Evolutionary conservation across 176 grass and related monocot species (phyloP).

Genomic region (Carex myosuroides): DNA sequence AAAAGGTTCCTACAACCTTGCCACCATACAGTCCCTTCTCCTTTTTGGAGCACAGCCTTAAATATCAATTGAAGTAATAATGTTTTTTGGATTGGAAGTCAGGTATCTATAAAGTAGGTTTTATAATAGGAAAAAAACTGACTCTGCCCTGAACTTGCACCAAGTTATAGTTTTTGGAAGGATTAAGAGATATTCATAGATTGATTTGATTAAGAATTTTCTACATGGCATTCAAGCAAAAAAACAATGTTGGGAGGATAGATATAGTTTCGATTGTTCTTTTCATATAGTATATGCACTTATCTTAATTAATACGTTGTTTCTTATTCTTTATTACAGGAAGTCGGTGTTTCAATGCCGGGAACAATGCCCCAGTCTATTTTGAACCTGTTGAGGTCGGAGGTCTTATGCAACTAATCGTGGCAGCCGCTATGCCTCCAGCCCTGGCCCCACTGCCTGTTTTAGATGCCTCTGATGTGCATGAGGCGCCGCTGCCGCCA

Average conservation of each 20-base stretch:
- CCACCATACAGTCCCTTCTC: not conserved
- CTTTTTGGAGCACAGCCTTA: not conserved
- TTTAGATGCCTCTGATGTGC: conserved; percentile 25
- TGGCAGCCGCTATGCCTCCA: conserved; percentile 9
- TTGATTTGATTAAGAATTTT: not conserved
- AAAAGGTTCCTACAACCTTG: not conserved
- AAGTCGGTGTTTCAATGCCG: conserved; percentile 39
- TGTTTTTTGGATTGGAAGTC: not conserved
- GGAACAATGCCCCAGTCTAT: conserved; percentile 34
- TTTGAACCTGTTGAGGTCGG: conserved; percentile 16
- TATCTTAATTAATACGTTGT: not conserved
- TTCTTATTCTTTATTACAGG: conserved; percentile 32
- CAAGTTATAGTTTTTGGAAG: not conserved
- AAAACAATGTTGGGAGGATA: not conserved
- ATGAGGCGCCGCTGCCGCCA: conserved; percentile 39
- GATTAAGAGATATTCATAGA: not conserved
- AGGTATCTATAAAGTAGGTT: not conserved
- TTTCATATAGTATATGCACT: not conserved
- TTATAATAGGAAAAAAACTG: not conserved
- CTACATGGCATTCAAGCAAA: not conserved
- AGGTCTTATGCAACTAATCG: conserved; percentile 2
- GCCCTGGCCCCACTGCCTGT: conserved; percentile 31
- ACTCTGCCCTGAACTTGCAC: not conserved
- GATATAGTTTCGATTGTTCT: not conserved
- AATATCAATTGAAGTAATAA: not conserved